Conservation (phyloP, 352 stramenopile genomes). For the Thalassiosira hispida region DNA sequence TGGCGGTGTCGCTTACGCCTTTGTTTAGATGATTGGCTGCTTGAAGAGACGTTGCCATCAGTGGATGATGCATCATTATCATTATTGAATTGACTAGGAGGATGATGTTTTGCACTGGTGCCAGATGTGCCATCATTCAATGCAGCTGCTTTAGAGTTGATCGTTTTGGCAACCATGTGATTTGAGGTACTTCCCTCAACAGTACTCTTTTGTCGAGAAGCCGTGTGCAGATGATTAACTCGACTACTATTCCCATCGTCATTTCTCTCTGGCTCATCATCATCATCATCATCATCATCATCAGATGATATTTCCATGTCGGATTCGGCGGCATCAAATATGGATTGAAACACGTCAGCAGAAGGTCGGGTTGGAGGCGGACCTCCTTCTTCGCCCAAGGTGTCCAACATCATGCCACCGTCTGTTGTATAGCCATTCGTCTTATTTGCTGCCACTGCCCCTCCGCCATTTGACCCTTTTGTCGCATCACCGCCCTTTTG, state of each 20-base stretch:
- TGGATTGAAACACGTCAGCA: conserved; percentile 64
- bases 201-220: too few species aligned
- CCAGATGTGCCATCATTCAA: background rate
- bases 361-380: conserved; percentile 45
- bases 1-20: background rate
- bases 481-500: conserved; percentile 17
- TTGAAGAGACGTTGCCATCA: background rate
- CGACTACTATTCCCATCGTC: background rate
- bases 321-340: conserved; percentile 62
- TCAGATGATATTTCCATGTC: conserved; percentile 49
- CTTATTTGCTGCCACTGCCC: background rate
- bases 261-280: background rate
- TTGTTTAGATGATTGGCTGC: conserved; percentile 5
- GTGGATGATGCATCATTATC: conserved; percentile 15
- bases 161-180: background rate
- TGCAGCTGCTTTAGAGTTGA: background rate
- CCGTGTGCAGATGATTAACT: background rate
- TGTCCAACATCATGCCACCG: background rate
- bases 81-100: background rate
- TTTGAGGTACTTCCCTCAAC: background rate
- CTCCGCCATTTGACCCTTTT: background rate
- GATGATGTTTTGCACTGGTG: background rate
- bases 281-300: conserved; percentile 18
- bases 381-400: conserved; percentile 9
- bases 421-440: background rate